phyloP scores from a whole-genome alignment of 805 yeast genomes.

The Kazachstania africana region DNA sequence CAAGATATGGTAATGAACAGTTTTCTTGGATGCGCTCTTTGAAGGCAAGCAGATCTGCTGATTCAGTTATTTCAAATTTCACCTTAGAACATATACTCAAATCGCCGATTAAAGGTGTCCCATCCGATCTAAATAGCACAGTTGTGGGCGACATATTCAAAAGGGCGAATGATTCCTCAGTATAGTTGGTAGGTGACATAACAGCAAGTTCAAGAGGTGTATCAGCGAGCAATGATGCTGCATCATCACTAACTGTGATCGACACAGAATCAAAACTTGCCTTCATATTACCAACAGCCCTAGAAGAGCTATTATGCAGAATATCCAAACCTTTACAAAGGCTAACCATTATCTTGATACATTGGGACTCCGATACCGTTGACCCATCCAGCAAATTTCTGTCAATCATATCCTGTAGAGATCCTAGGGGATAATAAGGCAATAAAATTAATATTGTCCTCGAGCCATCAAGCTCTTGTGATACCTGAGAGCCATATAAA shows the following conservation, averaged over 20 bases:
- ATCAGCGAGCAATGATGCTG: conserved; percentile 11
- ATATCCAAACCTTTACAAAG: conserved; percentile 63
- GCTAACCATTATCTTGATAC: conserved; percentile 51
- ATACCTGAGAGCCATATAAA: conserved; percentile 57
- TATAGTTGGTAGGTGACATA: neutral
- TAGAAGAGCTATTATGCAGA: conserved; percentile 40
- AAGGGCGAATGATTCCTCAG: conserved; percentile 48
- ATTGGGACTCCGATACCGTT: conserved; percentile 49
- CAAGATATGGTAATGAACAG: conserved; percentile 77
- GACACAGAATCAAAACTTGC: conserved; percentile 7
- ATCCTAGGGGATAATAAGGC: conserved; percentile 65
- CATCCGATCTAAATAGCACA: conserved; percentile 65
- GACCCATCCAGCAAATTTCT: conserved; percentile 44
- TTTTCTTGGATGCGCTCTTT: conserved; percentile 69
- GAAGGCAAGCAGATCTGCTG: conserved; percentile 62
- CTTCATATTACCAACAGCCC: conserved; percentile 7
- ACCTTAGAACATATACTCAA: conserved; percentile 72
- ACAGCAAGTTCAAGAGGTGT: conserved; percentile 6
- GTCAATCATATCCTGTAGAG: conserved; percentile 73
- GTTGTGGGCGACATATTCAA: conserved; percentile 85
- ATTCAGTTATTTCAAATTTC: conserved; percentile 36
- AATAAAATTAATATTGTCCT: conserved; percentile 66
- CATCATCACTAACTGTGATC: conserved; percentile 25
- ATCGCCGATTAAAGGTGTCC: conserved; percentile 71
- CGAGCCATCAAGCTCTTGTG: conserved; percentile 69